phyloP scores from a whole-genome alignment of 768 basidiomycete genomes.

The Tylopilus plumbeoviolaceoides region DNA sequence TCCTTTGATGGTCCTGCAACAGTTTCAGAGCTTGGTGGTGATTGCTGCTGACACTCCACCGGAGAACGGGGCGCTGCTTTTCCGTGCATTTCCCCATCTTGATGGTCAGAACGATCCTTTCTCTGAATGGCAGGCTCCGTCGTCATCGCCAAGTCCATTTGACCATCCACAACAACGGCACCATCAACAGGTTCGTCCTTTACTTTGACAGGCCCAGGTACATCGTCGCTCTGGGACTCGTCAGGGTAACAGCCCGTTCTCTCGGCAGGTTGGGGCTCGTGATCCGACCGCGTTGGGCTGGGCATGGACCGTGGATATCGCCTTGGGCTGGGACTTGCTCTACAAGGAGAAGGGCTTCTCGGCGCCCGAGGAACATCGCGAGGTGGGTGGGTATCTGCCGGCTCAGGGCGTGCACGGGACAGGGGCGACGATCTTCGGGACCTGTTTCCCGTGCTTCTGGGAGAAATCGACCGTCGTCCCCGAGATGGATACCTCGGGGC shows the following conservation, averaged over 20 bases:
- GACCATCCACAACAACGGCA: neutral
- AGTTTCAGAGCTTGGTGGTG: conserved; percentile 9
- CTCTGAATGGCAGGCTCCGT: conserved; percentile 8
- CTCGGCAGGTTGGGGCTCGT: conserved; percentile 4
- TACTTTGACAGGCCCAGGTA: neutral
- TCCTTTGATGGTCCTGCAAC: conserved; percentile 14
- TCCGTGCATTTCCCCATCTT: conserved; percentile 16
- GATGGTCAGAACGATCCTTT: conserved; percentile 13
- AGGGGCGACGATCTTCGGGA: conserved; percentile 21
- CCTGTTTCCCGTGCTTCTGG: conserved; percentile 17
- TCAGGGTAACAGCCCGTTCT: neutral
- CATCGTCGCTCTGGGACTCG: neutral
- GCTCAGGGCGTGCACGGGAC: conserved; percentile 14
- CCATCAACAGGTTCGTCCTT: conserved; percentile 2
- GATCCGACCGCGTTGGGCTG: conserved; percentile 11
- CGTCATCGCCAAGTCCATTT: conserved; percentile 5
- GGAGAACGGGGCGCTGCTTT: conserved; percentile 21
- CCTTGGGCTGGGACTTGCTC: conserved; percentile 14
- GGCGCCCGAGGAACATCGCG: conserved; percentile 10
- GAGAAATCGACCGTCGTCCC: conserved; percentile 22
- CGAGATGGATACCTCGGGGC: conserved; percentile 12
- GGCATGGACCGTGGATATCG: neutral
- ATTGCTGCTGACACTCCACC: conserved; percentile 5
- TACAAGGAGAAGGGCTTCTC: conserved; percentile 13
- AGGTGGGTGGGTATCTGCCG: conserved; percentile 2